A percentile compares a stretch with the other conserved stretches of the same genome.
Conservation (phyloP, 768 basidiomycete genomes). For the Mycena polygramma region DNA sequence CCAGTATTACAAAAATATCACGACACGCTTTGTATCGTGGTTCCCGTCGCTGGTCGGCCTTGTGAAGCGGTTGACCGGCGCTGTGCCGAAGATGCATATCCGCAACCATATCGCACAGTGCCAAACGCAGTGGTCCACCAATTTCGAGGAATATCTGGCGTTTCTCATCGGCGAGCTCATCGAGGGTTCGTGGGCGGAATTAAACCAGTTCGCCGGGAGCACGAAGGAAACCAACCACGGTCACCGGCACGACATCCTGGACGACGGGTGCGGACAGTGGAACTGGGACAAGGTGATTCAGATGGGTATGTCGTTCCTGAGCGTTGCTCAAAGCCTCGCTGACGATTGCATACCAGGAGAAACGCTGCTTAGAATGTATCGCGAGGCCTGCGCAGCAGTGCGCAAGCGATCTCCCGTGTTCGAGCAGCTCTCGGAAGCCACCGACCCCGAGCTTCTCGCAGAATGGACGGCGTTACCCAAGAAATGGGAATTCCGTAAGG, state of each 20-base stretch:
- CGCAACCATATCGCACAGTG: constrained; percentile 43
- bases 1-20: constrained; percentile 40
- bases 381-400: neutral
- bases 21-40: constrained; percentile 34
- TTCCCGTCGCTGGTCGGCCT: constrained; percentile 34
- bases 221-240: constrained; percentile 48
- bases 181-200: constrained; percentile 44
- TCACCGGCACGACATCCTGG: constrained; percentile 47
- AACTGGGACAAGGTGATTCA: constrained; percentile 44
- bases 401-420: neutral
- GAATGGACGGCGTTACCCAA: neutral
- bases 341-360: neutral
- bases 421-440: neutral
- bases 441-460: neutral
- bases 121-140: constrained; percentile 41
- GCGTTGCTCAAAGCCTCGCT: neutral
- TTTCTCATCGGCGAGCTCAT: constrained; percentile 46
- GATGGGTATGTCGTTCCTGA: neutral
- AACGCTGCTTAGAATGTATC: constrained; percentile 1
- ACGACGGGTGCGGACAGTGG: constrained; percentile 42
- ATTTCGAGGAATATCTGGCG: constrained; percentile 41
- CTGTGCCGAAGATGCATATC: constrained; percentile 49
- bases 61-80: constrained; percentile 39
- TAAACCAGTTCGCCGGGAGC: constrained; percentile 43
- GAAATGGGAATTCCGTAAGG: neutral